phyloP scores from a whole-genome alignment of 164 flowering plant genomes.

The Cinnamomum chago region DNA sequence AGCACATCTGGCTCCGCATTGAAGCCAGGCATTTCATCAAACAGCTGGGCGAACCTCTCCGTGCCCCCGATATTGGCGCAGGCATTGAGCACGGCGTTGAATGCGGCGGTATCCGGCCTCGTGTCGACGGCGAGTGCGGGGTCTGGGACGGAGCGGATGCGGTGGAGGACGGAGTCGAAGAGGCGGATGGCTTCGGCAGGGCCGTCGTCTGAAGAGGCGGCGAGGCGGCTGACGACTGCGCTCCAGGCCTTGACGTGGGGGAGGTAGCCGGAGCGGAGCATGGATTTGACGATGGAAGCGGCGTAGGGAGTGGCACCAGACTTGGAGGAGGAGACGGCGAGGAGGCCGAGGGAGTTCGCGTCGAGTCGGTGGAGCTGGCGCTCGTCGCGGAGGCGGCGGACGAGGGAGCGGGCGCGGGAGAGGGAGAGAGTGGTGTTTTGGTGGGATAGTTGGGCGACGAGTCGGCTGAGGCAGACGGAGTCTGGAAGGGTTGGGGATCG shows the following conservation, averaged over 20 bases:
- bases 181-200: slow-evolving; percentile 61
- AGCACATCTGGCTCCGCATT: slow-evolving; percentile 64
- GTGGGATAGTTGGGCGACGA: slow-evolving; percentile 80
- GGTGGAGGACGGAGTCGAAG: slow-evolving; percentile 38
- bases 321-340: slow-evolving; percentile 71
- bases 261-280: slow-evolving; percentile 80
- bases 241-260: slow-evolving; percentile 99
- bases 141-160: slow-evolving; percentile 39
- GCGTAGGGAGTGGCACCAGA: slow-evolving; percentile 70
- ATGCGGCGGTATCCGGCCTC: slow-evolving; percentile 81
- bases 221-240: slow-evolving; percentile 80
- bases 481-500: slow-evolving; percentile 52
- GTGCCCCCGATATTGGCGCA: slow-evolving; percentile 75
- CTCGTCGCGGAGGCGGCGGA: slow-evolving; percentile 75
- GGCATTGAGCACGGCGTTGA: slow-evolving; percentile 83
- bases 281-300: slow-evolving; percentile 68
- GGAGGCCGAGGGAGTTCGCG: slow-evolving; percentile 89
- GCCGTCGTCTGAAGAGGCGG: slow-evolving; percentile 65
- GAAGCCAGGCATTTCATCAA: slow-evolving; percentile 76
- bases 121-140: slow-evolving; percentile 38
- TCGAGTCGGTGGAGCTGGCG: slow-evolving; percentile 92
- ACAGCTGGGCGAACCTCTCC: slow-evolving; percentile 44
- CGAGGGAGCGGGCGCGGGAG: slow-evolving; percentile 73
- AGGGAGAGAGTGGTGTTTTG: slow-evolving; percentile 46
- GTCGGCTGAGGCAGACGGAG: slow-evolving; percentile 82